These are phyloP conservation scores for Beauveria sp. DNA, from an alignment of 2,329 filamentous ascomycete species.

Conservation along the genomic window DNA sequence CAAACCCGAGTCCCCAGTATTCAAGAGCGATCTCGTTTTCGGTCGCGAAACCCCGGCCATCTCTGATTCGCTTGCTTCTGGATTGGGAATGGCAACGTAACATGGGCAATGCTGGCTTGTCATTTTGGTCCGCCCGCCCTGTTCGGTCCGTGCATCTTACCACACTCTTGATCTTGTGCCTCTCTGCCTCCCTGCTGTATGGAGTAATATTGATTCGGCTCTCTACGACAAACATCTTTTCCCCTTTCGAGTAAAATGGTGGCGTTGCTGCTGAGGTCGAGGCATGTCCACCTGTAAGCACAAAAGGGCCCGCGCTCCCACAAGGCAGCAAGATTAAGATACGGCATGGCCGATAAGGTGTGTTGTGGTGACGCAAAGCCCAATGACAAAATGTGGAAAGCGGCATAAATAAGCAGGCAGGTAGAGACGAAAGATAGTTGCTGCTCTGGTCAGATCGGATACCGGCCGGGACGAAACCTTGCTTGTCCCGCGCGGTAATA, in stretches of 20 bases:
- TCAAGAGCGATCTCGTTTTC: not conserved
- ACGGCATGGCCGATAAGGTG: constrained; percentile 7
- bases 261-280: not conserved
- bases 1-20: not conserved
- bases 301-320: not conserved
- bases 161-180: not conserved
- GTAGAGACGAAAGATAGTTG: not conserved
- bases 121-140: not conserved
- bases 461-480: constrained; percentile 2
- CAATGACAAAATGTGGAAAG: not conserved
- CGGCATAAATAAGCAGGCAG: not conserved
- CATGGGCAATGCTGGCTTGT: not conserved
- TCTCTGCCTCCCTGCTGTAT: not conserved
- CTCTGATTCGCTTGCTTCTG: not conserved
- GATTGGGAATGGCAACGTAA: not conserved
- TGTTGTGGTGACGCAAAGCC: not conserved
- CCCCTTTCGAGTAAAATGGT: not conserved
- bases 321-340: constrained; percentile 5
- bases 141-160: not conserved
- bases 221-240: not conserved
- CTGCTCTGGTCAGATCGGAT: constrained; percentile 1
- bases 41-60: not conserved
- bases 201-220: not conserved
- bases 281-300: not conserved
- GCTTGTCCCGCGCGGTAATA: not conserved